Evolutionary conservation across 352 stramenopile species (phyloP).

Genomic region (Thalassiosira livingstoniorum): DNA sequence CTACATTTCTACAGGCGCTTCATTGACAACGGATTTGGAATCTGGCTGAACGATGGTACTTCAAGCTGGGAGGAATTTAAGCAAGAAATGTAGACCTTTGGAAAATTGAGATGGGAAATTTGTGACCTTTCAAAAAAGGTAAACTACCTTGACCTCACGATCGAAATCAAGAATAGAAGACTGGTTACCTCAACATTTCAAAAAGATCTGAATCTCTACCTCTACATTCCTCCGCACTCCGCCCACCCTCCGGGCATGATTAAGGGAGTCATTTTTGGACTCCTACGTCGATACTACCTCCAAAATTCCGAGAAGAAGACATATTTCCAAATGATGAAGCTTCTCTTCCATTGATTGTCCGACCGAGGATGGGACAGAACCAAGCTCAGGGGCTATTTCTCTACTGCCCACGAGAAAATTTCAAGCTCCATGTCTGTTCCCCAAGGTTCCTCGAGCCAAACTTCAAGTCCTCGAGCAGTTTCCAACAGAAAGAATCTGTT

Average conservation of each 20-base stretch:
- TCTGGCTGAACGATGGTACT: not conserved
- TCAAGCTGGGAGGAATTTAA: slow-evolving; percentile 3
- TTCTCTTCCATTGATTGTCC: not conserved
- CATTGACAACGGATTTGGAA: slow-evolving; percentile 34
- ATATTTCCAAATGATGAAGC: not conserved
- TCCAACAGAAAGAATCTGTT: not conserved
- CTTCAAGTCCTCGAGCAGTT: not conserved
- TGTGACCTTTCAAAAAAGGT: not conserved
- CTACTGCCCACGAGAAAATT: too few relatives aligned
- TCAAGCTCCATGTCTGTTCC: not conserved
- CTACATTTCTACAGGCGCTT: slow-evolving; percentile 14
- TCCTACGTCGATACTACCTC: not conserved
- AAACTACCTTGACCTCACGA: too few relatives aligned
- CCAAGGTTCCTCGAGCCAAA: not conserved
- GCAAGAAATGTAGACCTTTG: slow-evolving; percentile 8
- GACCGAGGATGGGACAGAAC: not conserved
- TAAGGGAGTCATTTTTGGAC: not conserved
- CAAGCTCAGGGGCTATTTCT: too few relatives aligned
- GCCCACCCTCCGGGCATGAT: too few relatives aligned
- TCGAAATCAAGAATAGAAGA: slow-evolving; percentile 7
- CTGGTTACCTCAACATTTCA: too few relatives aligned
- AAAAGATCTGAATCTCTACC: too few relatives aligned
- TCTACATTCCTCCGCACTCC: too few relatives aligned
- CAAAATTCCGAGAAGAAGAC: not conserved
- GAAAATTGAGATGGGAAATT: slow-evolving; percentile 12